Percentiles rank a stretch among this genome's conserved stretches.
These are phyloP conservation scores for Rhodocollybia butyracea DNA, from an alignment of 768 basidiomycete genomes.

Conservation along the genomic window DNA sequence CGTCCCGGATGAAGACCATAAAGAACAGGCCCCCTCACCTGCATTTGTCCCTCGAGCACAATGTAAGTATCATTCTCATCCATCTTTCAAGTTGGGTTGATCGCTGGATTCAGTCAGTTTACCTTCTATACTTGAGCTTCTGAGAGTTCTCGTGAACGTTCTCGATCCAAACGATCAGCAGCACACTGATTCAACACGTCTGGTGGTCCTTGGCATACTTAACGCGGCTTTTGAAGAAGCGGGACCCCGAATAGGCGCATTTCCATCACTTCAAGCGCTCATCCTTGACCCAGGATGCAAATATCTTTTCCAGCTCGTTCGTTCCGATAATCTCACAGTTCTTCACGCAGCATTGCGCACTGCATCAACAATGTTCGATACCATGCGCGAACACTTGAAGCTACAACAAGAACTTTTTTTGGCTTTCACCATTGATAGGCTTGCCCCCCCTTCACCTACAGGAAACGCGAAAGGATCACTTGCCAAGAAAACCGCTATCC, in stretches of 20 bases:
- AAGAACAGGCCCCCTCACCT: slow-evolving; percentile 16
- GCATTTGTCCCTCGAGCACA: slow-evolving; percentile 30
- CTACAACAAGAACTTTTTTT: slow-evolving; percentile 94
- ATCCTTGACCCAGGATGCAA: slow-evolving; percentile 91
- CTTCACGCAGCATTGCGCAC: slow-evolving; percentile 80
- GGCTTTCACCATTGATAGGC: slow-evolving; percentile 88
- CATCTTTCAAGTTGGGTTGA: slow-evolving; percentile 3
- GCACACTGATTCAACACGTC: slow-evolving; percentile 93
- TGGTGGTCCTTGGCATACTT: slow-evolving; percentile 83
- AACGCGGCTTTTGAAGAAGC: slow-evolving; percentile 86
- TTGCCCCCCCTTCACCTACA: slow-evolving; percentile 59
- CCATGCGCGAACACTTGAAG: slow-evolving; percentile 83
- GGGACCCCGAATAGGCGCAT: slow-evolving; percentile 70
- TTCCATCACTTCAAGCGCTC: slow-evolving; percentile 73
- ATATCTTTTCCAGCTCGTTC: slow-evolving; percentile 93
- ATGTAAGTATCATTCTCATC: slow-evolving; percentile 32
- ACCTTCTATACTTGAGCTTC: slow-evolving; percentile 87
- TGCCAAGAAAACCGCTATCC: slow-evolving; percentile 26
- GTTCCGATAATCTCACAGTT: slow-evolving; percentile 81
- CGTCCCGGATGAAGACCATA: slow-evolving; percentile 5
- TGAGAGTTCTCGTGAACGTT: slow-evolving; percentile 92
- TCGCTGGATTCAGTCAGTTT: slow-evolving; percentile 63
- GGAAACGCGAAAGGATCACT: slow-evolving; percentile 22
- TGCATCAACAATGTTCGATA: slow-evolving; percentile 84
- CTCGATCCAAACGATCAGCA: slow-evolving; percentile 92